phyloP scores from a whole-genome alignment of 2,329 filamentous ascomycete species.

The Penicillium aurantiogriseum region DNA sequence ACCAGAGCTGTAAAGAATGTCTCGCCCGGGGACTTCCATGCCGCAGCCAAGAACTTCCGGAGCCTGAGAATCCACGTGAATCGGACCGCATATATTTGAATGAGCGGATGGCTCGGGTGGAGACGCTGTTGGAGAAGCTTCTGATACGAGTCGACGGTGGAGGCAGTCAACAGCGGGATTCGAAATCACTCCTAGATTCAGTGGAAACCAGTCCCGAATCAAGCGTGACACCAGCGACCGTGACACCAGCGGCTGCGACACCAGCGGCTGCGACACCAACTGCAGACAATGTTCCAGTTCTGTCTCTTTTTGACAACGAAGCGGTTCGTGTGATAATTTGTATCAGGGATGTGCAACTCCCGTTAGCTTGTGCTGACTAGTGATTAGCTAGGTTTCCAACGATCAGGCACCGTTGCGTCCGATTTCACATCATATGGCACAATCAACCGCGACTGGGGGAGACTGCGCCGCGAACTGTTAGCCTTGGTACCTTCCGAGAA shows the following conservation, averaged over 20 bases:
- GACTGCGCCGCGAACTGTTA: slow-evolving; percentile 5
- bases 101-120: slow-evolving; percentile 14
- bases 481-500: slow-evolving; percentile 1
- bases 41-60: slow-evolving; percentile 15
- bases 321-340: neutral
- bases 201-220: neutral
- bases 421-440: neutral
- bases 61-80: slow-evolving; percentile 13
- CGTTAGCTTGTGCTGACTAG: neutral
- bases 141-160: neutral
- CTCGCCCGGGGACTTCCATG: slow-evolving; percentile 7
- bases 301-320: slow-evolving; percentile 12
- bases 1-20: slow-evolving; percentile 15
- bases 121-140: slow-evolving; percentile 11
- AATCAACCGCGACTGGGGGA: neutral
- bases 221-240: neutral
- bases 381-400: slow-evolving; percentile 6
- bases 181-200: neutral
- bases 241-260: slow-evolving; percentile 1
- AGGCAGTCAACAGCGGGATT: neutral
- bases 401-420: neutral
- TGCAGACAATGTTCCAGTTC: slow-evolving; percentile 10
- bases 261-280: slow-evolving; percentile 4
- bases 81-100: slow-evolving; percentile 11
- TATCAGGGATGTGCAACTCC: neutral